Base-by-base conservation (phyloP, 2,329 filamentous ascomycete species). In the Podosphaera leucotricha region DNA sequence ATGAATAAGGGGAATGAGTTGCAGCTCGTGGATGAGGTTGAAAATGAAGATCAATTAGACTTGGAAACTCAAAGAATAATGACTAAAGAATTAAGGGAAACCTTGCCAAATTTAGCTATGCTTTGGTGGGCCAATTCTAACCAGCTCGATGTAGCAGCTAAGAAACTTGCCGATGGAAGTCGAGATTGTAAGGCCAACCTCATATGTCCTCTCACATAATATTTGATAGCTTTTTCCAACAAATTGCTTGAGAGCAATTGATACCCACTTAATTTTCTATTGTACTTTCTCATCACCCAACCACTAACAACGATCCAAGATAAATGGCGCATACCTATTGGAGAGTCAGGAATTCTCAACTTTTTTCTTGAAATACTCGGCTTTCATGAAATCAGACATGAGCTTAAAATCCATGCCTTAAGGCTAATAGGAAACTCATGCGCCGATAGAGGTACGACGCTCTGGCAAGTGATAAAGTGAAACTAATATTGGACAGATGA, bases 351-450 rank as follows among this genome's bases (percentile, higher is more conserved):
- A 2, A 58, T 77, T 26, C 56, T 77, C 7, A 62, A 66, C 18
- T 71, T 74, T 57, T 72, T 73, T 51, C 60, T 75, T 15, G 56
- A 60, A 10, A 51, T 71, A 11, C 54, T 74, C 7, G 57, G 59
- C 4, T 53, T 55, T 0, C 56, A 62, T 3, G 58, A 55, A 1
- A 49, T 67, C 30, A 57, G 58, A 8, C 60, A 62, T 26, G 53
- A 60, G 1, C 59, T 75, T n/a, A 64, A 64, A 38, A 60, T 70
- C 6, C 72, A 77, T 45, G 58, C 66, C 6, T 59, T 77, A 15
- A 68, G 74, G 20, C 56, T 76, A 18, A 62, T 73, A 15, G 74
- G 73, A 13, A 78, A 78, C 54, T 69, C 70, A 8, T 76, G 71
- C 48, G 74, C 73, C 18, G 73, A 77, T 49, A 70, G 68, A 49